phyloP scores from a whole-genome alignment of 192 early-diverging fungal genomes.

The Umbelopsis vinacea region DNA sequence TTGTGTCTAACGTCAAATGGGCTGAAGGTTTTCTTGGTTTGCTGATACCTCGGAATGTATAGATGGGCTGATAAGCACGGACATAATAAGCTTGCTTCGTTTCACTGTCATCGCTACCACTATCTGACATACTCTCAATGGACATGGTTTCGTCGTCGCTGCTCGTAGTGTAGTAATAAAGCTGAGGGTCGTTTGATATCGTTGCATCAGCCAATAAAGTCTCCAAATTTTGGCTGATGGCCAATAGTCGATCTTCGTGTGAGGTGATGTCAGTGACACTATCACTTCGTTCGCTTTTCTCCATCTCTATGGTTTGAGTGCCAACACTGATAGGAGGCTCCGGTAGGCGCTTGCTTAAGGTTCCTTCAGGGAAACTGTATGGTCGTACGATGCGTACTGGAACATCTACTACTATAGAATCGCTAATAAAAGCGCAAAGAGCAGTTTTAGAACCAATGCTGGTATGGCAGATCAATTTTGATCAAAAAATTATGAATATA shows the following conservation, averaged over 20 bases:
- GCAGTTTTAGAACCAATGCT: neutral
- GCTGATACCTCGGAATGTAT: neutral
- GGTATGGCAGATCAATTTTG: neutral
- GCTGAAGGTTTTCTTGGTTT: neutral
- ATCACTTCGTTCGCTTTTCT: too few species aligned
- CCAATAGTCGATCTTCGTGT: neutral
- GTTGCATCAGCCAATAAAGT: neutral
- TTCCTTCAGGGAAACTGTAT: constrained; percentile 6
- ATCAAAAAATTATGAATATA: neutral
- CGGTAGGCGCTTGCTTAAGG: neutral
- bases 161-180: neutral
- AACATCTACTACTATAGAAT: neutral
- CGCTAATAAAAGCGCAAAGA: neutral
- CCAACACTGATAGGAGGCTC: neutral
- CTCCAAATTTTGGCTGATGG: neutral
- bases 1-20: neutral
- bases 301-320: neutral
- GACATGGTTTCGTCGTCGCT: neutral
- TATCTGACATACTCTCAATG: neutral
- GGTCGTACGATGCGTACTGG: constrained; percentile 11
- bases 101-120: neutral
- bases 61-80: neutral
- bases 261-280: neutral
- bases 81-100: neutral
- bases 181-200: neutral